A percentile compares a stretch with the other conserved stretches of the same genome.
phyloP scores from a whole-genome alignment of 1,284 basidiomycete genomes.

The Boletus smithii region DNA sequence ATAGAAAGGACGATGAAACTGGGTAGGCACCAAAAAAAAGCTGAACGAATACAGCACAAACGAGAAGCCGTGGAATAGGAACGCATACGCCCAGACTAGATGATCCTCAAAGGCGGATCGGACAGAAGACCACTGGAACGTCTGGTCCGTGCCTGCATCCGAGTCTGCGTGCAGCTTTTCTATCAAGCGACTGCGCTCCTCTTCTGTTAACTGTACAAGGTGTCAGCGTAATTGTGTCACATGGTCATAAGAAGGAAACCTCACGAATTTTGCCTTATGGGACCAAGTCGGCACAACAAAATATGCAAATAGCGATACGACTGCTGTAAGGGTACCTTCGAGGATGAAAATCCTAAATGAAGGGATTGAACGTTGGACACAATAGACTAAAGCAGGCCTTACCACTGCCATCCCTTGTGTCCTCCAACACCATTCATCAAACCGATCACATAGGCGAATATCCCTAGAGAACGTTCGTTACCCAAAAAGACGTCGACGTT shows the following conservation, averaged over 20 bases:
- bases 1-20: background rate
- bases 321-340: constrained; percentile 54
- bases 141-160: constrained; percentile 49
- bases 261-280: constrained; percentile 51
- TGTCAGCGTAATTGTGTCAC: background rate
- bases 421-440: constrained; percentile 60
- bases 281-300: constrained; percentile 59
- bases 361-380: background rate
- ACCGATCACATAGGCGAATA: constrained; percentile 54
- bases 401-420: constrained; percentile 54
- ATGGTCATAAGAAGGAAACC: constrained; percentile 13
- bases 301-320: constrained; percentile 48
- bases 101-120: constrained; percentile 55
- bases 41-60: constrained; percentile 55
- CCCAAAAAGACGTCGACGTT: background rate
- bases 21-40: constrained; percentile 46
- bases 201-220: constrained; percentile 41
- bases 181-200: constrained; percentile 47
- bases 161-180: constrained; percentile 49
- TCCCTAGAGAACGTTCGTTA: constrained; percentile 34
- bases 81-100: constrained; percentile 60
- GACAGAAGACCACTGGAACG: constrained; percentile 50
- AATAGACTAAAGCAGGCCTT: constrained; percentile 3
- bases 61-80: constrained; percentile 66
- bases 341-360: constrained; percentile 56